Conservation (phyloP, 768 basidiomycete genomes). For the Phlebiopsis gigantea region DNA sequence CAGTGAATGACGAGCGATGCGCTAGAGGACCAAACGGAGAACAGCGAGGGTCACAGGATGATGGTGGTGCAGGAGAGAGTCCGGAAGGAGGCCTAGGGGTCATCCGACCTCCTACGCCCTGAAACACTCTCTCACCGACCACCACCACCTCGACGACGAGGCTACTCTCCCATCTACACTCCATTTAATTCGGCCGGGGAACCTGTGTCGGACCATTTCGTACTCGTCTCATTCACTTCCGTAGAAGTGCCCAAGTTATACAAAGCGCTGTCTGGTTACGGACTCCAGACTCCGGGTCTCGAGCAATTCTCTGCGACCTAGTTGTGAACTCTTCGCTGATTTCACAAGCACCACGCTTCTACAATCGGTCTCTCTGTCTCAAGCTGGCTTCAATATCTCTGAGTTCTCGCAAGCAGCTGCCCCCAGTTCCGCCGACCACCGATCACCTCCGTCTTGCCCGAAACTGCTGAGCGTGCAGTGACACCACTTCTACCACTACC, state of each 20-base stretch:
- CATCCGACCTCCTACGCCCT: not conserved
- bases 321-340: constrained; percentile 1
- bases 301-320: not conserved
- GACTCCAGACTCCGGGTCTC: not conserved
- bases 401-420: not conserved
- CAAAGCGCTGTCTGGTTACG: not conserved
- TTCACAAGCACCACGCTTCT: not conserved
- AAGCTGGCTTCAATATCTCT: no score
- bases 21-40: not conserved
- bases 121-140: not conserved
- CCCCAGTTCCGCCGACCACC: not conserved
- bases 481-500: not conserved
- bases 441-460: not conserved
- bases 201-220: not conserved
- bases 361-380: no score
- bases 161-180: not conserved
- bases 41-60: not conserved
- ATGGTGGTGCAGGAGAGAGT: constrained; percentile 2
- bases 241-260: not conserved
- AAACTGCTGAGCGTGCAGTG: not conserved
- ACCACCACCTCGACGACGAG: not conserved
- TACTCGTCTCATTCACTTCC: not conserved
- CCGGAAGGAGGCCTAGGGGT: not conserved
- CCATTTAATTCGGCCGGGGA: not conserved
- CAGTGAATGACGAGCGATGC: not conserved